These are phyloP conservation scores for Apocynum venetum DNA, from an alignment of 257 asterid genomes.

Conservation along the genomic window DNA sequence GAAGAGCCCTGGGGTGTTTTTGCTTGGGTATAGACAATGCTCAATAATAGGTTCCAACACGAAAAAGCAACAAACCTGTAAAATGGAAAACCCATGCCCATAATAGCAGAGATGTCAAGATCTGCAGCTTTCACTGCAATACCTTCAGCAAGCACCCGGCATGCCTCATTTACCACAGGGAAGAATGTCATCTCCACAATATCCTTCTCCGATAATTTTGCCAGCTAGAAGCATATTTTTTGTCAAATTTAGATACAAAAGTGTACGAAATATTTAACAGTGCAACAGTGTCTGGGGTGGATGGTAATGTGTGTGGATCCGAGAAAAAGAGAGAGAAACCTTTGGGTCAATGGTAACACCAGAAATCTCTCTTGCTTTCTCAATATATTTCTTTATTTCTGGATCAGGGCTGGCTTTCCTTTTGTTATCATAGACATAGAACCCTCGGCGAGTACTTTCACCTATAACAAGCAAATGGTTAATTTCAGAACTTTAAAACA, in stretches of 20 bases:
- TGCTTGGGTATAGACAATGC: not conserved
- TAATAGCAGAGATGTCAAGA: slow-evolving; percentile 84
- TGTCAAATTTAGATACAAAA: not conserved
- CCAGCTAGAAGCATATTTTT: slow-evolving; percentile 31
- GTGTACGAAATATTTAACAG: not conserved
- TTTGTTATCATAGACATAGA: slow-evolving; percentile 67
- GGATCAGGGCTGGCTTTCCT: slow-evolving; percentile 94
- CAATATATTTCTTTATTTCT: slow-evolving; percentile 68
- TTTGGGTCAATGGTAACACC: slow-evolving; percentile 78
- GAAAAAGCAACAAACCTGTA: slow-evolving; percentile 48
- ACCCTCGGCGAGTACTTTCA: slow-evolving; percentile 76
- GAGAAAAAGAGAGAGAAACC: slow-evolving; percentile 31
- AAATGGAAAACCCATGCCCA: slow-evolving; percentile 99
- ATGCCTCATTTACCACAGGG: slow-evolving; percentile 96
- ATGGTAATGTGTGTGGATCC: not conserved
- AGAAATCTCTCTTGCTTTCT: slow-evolving; percentile 69
- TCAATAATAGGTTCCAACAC: not conserved
- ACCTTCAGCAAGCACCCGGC: slow-evolving; percentile 88
- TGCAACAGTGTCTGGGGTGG: not conserved
- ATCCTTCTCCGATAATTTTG: slow-evolving; percentile 69
- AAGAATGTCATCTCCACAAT: slow-evolving; percentile 90
- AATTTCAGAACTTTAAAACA: slow-evolving; percentile 11
- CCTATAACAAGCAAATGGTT: slow-evolving; percentile 37
- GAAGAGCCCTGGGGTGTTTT: not conserved
- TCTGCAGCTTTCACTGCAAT: slow-evolving; percentile 89